A percentile compares a stretch with the other conserved stretches of the same genome.
Conservation (phyloP, 495 filamentous ascomycete genomes). For the Neurospora sp. region DNA sequence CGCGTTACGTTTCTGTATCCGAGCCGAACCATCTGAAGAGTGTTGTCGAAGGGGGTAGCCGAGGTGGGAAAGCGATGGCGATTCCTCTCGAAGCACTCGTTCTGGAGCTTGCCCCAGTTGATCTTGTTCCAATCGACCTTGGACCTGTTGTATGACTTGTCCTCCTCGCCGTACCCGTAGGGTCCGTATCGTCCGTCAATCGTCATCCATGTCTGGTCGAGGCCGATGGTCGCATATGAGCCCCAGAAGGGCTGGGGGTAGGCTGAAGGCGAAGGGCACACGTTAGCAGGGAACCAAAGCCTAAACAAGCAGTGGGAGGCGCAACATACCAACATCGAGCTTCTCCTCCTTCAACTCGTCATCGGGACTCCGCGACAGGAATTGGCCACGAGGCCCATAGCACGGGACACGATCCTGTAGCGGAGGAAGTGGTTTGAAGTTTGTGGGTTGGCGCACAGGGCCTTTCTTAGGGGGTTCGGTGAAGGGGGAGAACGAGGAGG, state of each 20-base stretch:
- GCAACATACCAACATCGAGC: conserved; percentile 14
- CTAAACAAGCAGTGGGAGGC: neutral
- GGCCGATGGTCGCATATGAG: conserved; percentile 19
- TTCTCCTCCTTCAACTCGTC: conserved; percentile 16
- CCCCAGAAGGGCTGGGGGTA: conserved; percentile 21
- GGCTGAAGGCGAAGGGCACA: conserved; percentile 1
- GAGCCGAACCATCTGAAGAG: conserved; percentile 17
- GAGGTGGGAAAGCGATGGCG: conserved; percentile 43
- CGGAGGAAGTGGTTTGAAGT: conserved; percentile 10
- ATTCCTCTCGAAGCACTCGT: conserved; percentile 58
- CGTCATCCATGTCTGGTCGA: conserved; percentile 19
- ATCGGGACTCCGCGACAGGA: conserved; percentile 19
- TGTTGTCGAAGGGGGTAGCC: conserved; percentile 10
- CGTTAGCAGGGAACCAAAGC: conserved; percentile 6
- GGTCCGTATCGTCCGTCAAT: conserved; percentile 19
- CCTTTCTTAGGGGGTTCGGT: conserved; percentile 9
- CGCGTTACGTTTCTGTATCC: conserved; percentile 9
- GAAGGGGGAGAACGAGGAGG: conserved; percentile 6
- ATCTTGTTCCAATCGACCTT: conserved; percentile 66
- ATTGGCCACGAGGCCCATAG: conserved; percentile 18
- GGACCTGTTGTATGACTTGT: conserved; percentile 12
- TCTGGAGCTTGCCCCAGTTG: conserved; percentile 67
- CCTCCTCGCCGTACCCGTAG: conserved; percentile 21
- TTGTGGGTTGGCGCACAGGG: conserved; percentile 5
- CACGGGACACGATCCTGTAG: conserved; percentile 15